These are phyloP conservation scores for Aphanomyces stellatus DNA, from an alignment of 352 stramenopile genomes.

Conservation along the genomic window DNA sequence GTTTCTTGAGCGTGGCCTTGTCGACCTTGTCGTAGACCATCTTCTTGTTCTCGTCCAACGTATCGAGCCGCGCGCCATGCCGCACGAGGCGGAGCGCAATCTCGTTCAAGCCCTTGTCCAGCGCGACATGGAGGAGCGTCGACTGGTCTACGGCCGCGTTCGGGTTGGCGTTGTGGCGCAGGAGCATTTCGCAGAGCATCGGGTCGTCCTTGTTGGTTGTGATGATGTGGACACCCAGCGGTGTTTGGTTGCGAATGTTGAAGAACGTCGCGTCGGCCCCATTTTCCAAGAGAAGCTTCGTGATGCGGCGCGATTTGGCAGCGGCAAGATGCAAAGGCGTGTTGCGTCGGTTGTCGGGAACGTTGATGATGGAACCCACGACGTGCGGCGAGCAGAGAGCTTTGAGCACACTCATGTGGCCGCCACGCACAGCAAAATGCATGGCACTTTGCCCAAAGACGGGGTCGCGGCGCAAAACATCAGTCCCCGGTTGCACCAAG, in stretches of 20 bases:
- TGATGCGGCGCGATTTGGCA: conserved; percentile 75
- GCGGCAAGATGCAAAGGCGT: conserved; percentile 66
- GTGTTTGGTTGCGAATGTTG: conserved; percentile 66
- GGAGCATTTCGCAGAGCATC: conserved; percentile 66
- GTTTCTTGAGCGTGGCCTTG: conserved; percentile 54
- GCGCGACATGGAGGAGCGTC: conserved; percentile 61
- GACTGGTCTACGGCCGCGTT: conserved; percentile 56
- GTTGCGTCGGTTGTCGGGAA: conserved; percentile 62
- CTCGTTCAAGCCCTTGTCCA: conserved; percentile 60
- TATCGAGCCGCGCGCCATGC: conserved; percentile 62
- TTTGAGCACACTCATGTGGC: conserved; percentile 63
- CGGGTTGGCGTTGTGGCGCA: conserved; percentile 63
- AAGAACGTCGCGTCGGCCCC: conserved; percentile 45
- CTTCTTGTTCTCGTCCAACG: conserved; percentile 59
- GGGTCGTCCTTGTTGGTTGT: conserved; percentile 68
- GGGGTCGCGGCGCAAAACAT: conserved; percentile 54
- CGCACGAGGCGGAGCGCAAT: conserved; percentile 71
- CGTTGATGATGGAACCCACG: conserved; percentile 49
- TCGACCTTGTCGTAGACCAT: conserved; percentile 84
- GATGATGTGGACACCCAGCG: conserved; percentile 68
- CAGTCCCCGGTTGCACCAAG: conserved; percentile 55
- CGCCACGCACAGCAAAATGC: conserved; percentile 70
- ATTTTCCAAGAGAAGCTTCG: conserved; percentile 72
- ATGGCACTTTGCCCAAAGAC: conserved; percentile 68
- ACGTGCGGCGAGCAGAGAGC: conserved; percentile 59